A percentile compares a stretch with the other conserved stretches of the same genome.
phyloP scores from a whole-genome alignment of 2,329 filamentous ascomycete species.

The Pseudogymnoascus pannorum region DNA sequence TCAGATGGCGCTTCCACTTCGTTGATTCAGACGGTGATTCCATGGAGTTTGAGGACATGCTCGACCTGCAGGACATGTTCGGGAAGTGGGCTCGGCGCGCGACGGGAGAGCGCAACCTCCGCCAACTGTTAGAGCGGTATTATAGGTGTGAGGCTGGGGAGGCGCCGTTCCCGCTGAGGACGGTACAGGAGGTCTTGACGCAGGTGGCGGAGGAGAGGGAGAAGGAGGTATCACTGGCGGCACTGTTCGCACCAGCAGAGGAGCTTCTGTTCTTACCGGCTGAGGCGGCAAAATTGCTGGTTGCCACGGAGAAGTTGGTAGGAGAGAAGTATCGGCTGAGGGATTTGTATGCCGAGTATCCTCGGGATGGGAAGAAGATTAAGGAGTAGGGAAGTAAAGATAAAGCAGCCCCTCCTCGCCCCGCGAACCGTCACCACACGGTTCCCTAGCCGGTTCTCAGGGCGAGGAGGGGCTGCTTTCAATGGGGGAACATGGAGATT shows the following conservation, averaged over 20 bases:
- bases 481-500: too few relatives aligned
- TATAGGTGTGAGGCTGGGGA: not conserved
- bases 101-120: not conserved
- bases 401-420: too few relatives aligned
- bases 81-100: not conserved
- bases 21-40: not conserved
- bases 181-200: not conserved
- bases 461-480: not conserved
- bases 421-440: too few relatives aligned
- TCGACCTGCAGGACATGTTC: not conserved
- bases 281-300: not conserved
- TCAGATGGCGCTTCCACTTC: not conserved
- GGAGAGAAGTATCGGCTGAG: not conserved
- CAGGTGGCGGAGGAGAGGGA: not conserved
- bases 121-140: not conserved
- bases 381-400: too few relatives aligned
- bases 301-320: not conserved
- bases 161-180: not conserved
- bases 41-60: not conserved
- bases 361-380: not conserved
- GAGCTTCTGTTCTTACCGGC: not conserved
- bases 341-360: not conserved
- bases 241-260: too few relatives aligned
- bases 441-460: too few relatives aligned
- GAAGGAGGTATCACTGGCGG: too few relatives aligned